Conservation (phyloP, 768 basidiomycete genomes). For the Hydnomerulius pinastri region DNA sequence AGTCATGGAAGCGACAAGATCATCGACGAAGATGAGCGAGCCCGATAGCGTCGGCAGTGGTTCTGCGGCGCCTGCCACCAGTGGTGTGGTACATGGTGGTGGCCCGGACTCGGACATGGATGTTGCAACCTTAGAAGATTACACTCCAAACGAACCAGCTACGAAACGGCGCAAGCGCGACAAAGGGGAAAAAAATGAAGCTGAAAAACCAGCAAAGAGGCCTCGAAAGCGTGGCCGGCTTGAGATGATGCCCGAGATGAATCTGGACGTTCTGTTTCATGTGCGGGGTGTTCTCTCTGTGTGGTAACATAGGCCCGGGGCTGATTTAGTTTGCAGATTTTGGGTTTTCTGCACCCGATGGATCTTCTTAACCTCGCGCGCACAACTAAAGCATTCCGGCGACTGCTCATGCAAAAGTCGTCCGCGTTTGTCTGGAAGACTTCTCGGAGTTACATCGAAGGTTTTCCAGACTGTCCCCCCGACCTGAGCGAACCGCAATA, state of each 20-base stretch:
- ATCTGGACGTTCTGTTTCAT: conserved; percentile 4
- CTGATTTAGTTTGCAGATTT: conserved; percentile 30
- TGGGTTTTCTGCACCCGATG: conserved; percentile 38
- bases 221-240: background rate
- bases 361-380: conserved; percentile 44
- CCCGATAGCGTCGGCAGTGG: no score
- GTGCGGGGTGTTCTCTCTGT: background rate
- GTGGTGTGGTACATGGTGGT: no score
- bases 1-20: no score
- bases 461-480: conserved; percentile 42
- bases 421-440: conserved; percentile 27
- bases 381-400: conserved; percentile 37
- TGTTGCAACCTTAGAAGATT: background rate
- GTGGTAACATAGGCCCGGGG: background rate
- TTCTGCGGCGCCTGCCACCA: no score
- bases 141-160: background rate
- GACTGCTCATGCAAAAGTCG: conserved; percentile 32
- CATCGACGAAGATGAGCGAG: no score
- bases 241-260: conserved; percentile 32
- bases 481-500: conserved; percentile 46
- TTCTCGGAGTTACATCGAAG: conserved; percentile 31
- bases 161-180: background rate
- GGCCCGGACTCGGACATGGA: no score
- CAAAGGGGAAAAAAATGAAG: background rate
- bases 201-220: background rate